Base-by-base conservation (phyloP, 2,329 filamentous ascomycete species). In the Hysterium pulicare region DNA sequence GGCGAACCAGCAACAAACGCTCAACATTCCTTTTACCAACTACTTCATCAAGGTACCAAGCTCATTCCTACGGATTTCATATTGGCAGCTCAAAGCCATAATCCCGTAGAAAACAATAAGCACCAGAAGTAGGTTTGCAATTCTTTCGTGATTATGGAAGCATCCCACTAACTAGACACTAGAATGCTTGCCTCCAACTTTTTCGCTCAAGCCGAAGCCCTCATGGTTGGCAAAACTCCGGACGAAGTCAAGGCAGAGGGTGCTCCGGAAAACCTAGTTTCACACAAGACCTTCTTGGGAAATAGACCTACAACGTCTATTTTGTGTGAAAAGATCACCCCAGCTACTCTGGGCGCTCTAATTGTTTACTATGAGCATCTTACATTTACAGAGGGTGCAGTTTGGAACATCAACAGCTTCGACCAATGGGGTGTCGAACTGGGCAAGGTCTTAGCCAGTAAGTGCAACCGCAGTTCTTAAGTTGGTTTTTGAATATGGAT, bases 361-460 rank as follows among this genome's bases (percentile, higher is more conserved):
- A 98, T 98, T 59, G 91, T 90, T 53, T 98, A 97, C 80, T 98
- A 98, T 72, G 93, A 98, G 79, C 93, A 98, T 74, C 74, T 97
- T 48, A 97, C 93, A 43, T 98, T 98, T 71, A 94, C 88, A 28
- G 93, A 98, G 75, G 93, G 93, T 60, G 91, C 90, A 40, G 78
- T 98, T 67, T 98, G 93, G 93, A 95, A 97, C 75, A 95, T 98
- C 78, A 98, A 98, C 82, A 90, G 85, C 63, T 98, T 97, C 66
- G 93, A 98, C 74, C 93, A 98, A 78, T 98, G 93, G 93, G 93
- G 93, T 73, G 93, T 98, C 33, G 93, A 98, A 78, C 77, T 98
- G 49, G 93, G 93, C 69, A 98, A 98, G 84, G 83, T 86, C 31
- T 76, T 98, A 54, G 93, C 93, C 48, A 97, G 91, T 83, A 90